Base-by-base conservation (phyloP, 2,329 filamentous ascomycete genomes). In the Pestalotiopsis sp. region DNA sequence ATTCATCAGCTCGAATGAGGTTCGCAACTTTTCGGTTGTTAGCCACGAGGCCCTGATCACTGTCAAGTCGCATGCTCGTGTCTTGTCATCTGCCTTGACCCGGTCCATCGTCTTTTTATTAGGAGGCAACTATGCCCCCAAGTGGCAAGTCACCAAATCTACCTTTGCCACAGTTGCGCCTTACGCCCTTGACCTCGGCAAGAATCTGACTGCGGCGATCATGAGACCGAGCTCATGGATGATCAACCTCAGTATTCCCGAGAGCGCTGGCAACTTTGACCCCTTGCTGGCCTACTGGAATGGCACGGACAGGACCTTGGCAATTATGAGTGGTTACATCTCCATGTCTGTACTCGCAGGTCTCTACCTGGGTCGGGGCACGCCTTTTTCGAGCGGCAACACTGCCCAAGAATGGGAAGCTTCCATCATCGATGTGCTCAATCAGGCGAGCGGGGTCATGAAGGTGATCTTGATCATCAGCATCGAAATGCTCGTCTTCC, bases 381-480 rank as follows among this genome's bases (percentile, higher is more conserved):
- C 87, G 5, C 88, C 92, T 0, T 87, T 97, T 70, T 90, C 91
- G 2, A 81, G 81, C 1, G 81, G 83, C 3, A 83, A 83, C 67
- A 79, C 86, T 1, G 83, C 86, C 64, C 86, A 88, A 68, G 87
- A 88, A 39, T 88, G 86, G 85, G 94, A 98, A 78, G 92, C 91
- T 26, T 87, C 90, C 7, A 79, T 98, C 56, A 91, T 95, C 26
- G 95, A 98, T 70, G 86, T 91, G 1, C 85, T 99, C 24, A 91
- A 94, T 70, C 97, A 99, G 84, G 96, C 96, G 61, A 97, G 96
- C 56, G 96, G 97, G 14, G 95, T 99, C 10, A 90, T 98, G 85
- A 99, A 99, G 79, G 96, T 99, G 24, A 97, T 99, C 64, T 83
- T 98, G 69, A 98, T 99, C 75, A 99, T 99, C 72, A 96, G 94